Base-by-base conservation (phyloP, 306 rosid species). In the Citrullus amarus region DNA sequence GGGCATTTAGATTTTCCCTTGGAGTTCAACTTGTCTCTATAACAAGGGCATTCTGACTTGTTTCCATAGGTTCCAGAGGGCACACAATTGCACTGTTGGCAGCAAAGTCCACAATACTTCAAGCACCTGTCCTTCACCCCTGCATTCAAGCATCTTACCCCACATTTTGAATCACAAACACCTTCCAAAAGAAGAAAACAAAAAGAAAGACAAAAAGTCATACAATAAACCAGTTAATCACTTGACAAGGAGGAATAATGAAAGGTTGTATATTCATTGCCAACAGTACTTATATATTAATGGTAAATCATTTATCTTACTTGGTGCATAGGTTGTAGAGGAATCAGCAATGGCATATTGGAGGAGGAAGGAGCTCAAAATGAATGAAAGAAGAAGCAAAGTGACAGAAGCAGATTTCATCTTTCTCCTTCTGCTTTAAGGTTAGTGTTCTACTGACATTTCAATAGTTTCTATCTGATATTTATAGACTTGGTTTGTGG, bases 1-100 rank as follows among this genome's bases (percentile, higher is more conserved):
- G 83, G 86, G 46, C 86, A 83, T 22, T 83, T 83, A 15, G 86
- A 46, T 50, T 61, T 53, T 25, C 86, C 86, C 81, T 80, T 83
- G 57, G 86, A 80, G 81, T 80, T 83, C 83, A 75, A 67, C 78
- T 34, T 76, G 86, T 83, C 86, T 36, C 81, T 77, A 30, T 83
- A 83, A 63, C 86, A 83, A 69, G 86, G 86, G 61, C 83, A 83
- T 48, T 79, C 81, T 8, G 80, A 67, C 79, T 83, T 83, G 83
- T 83, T 80, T 30, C 81, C 86, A 25, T 77, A 80, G 7, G 86
- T 83, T 57, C 86, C 86, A 17, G 81, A 77, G 22, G 81, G 86
- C 68, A 83, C 84, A 46, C 86, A 77, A 8, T 34, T 77, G 56
- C 86, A 83, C 22, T 43, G 50, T 77, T 69, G 51, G 78, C 83